A percentile compares a stretch with the other conserved stretches of the same genome.
Conservation (phyloP, 2,329 filamentous ascomycete genomes). For the Phaeosphaeriaceae sp. region DNA sequence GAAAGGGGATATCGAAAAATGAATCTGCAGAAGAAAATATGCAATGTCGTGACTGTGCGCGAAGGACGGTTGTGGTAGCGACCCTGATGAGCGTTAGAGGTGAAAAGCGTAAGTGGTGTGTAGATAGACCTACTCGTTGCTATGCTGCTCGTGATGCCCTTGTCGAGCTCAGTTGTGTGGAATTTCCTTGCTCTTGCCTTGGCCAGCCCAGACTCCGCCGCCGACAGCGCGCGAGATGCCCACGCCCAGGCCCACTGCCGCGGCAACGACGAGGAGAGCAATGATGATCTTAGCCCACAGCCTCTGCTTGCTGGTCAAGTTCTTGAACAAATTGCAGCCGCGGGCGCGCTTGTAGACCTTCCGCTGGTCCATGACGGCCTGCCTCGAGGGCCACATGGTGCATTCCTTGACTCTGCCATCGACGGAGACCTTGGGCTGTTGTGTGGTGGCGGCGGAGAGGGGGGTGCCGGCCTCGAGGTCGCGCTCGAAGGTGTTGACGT, state of each 20-base stretch:
- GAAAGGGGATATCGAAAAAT: constrained; percentile 27
- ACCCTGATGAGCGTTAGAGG: constrained; percentile 5
- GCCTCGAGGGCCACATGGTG: constrained; percentile 60
- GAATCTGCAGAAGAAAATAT: constrained; percentile 20
- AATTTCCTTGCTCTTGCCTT: constrained; percentile 47
- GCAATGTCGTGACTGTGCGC: constrained; percentile 15
- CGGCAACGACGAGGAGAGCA: constrained; percentile 53
- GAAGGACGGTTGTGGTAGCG: constrained; percentile 3
- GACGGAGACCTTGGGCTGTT: constrained; percentile 49
- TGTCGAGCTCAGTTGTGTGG: constrained; percentile 27
- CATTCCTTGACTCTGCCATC: constrained; percentile 56
- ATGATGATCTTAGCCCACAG: constrained; percentile 55
- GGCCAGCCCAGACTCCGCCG: constrained; percentile 54
- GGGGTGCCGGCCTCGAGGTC: constrained; percentile 49
- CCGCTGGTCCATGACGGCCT: constrained; percentile 54
- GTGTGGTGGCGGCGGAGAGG: constrained; percentile 48
- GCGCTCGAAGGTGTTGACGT: constrained; percentile 43
- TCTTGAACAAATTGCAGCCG: constrained; percentile 51
- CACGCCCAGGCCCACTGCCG: constrained; percentile 56
- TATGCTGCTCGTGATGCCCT: constrained; percentile 6
- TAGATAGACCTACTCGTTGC: constrained; percentile 13
- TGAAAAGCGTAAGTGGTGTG: background rate
- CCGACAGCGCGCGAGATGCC: constrained; percentile 58
- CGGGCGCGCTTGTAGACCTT: constrained; percentile 47
- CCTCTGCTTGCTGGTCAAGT: constrained; percentile 53